Conservation (phyloP, 2,329 filamentous ascomycete species). For the Allantophomopsis cytisporea region DNA sequence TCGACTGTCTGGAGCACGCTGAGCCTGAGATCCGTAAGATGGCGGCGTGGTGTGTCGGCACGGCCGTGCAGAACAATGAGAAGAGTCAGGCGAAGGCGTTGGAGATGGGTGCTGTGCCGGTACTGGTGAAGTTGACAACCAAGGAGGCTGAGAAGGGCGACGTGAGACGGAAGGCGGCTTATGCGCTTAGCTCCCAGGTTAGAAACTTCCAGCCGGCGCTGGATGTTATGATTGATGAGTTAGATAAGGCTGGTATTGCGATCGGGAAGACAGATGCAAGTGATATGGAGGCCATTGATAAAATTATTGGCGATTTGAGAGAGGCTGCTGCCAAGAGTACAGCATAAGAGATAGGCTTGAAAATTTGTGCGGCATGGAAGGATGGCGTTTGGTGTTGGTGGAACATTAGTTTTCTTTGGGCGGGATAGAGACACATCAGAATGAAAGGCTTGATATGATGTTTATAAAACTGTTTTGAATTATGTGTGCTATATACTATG, state of each 20-base stretch:
- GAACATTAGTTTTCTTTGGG: too few species aligned
- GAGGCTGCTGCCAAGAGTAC: conserved; percentile 19
- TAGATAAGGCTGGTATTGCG: conserved; percentile 36
- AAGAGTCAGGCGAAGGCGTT: conserved; percentile 63
- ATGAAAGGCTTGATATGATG: too few species aligned
- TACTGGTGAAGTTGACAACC: conserved; percentile 51
- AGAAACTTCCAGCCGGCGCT: conserved; percentile 83
- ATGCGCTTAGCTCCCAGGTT: conserved; percentile 73
- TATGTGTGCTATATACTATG: too few species aligned
- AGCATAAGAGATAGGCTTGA: too few species aligned
- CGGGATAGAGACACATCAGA: too few species aligned
- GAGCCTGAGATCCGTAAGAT: conserved; percentile 65
- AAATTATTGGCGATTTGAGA: conserved; percentile 54
- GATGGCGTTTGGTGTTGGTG: too few species aligned
- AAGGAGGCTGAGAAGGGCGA: conserved; percentile 42
- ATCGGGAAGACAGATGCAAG: conserved; percentile 57
- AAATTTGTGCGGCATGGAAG: too few species aligned
- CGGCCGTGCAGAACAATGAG: conserved; percentile 91
- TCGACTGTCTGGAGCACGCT: conserved; percentile 52
- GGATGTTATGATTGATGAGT: conserved; percentile 50
- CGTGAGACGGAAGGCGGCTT: conserved; percentile 76
- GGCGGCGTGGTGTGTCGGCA: conserved; percentile 91
- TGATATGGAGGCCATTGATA: conserved; percentile 80
- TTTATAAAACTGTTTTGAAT: too few species aligned
- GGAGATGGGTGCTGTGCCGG: conserved; percentile 52